phyloP scores from a whole-genome alignment of 805 yeast species.

The Kluyveromyces lactis region DNA sequence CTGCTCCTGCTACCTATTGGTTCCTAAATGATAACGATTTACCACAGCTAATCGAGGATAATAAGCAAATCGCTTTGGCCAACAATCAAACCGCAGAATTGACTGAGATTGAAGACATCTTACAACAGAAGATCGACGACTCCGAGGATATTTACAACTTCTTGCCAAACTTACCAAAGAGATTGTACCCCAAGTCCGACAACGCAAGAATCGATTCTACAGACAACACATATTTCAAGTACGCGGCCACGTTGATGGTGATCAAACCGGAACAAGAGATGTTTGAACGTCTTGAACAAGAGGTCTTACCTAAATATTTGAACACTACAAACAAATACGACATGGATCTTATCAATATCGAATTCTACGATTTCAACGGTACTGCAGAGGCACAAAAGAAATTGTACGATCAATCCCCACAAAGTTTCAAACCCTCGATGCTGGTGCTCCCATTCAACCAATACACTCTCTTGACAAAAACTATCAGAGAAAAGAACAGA shows the following conservation, averaged over 20 bases:
- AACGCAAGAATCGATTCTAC: conserved; percentile 3
- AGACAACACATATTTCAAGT: conserved; percentile 22
- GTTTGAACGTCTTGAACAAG: conserved; percentile 18
- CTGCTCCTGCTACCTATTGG: conserved; percentile 41
- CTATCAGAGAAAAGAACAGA: conserved; percentile 16
- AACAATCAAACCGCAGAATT: conserved; percentile 10
- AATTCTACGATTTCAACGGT: conserved; percentile 18
- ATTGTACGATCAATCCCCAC: background rate
- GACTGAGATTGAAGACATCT: background rate
- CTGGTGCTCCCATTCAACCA: conserved; percentile 23
- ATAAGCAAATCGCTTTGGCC: background rate
- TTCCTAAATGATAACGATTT: conserved; percentile 21
- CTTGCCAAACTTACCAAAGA: conserved; percentile 31
- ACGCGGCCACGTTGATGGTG: conserved; percentile 48
- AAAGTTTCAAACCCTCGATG: conserved; percentile 14
- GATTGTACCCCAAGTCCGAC: conserved; percentile 16
- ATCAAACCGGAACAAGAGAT: conserved; percentile 37
- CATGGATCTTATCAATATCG: conserved; percentile 26
- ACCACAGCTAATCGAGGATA: conserved; percentile 13
- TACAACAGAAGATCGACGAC: conserved; percentile 13
- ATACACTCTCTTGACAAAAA: conserved; percentile 23
- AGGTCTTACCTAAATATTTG: conserved; percentile 16
- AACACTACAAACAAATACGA: conserved; percentile 18
- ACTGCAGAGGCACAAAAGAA: conserved; percentile 3
- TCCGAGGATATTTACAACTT: conserved; percentile 29